Base-by-base conservation (phyloP, 441 rosid species). In the Viola pubescens region DNA sequence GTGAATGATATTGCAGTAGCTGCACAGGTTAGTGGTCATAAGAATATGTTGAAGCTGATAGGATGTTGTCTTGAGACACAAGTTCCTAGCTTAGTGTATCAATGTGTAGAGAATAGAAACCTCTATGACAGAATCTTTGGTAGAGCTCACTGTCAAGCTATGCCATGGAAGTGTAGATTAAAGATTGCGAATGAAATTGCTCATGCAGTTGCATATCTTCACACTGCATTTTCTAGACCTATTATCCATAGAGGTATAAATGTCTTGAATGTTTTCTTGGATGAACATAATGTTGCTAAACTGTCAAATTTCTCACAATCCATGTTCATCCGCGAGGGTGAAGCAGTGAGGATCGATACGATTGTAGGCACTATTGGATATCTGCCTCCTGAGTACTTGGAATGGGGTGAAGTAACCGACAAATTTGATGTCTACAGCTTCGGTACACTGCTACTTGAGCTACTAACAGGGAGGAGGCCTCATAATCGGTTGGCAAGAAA, bases 11-110 rank as follows among this genome's bases (percentile, higher is more conserved):
- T 72, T 16, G 60, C 16, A 0, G 10, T 63, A 6, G 74, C 70
- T 9, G 55, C 76, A 13, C 53, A 52, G 10, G 53, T 66, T 62
- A 54, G 64, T 52, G 37, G 12, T 7, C 70, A 69, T 37, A 56
- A 43, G 5, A 64, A 69, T 54, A 45, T 68, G 16, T 40, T 75
- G 11, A 64, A 62, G 59, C 38, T 71, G 4, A 9, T 55, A 37
- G 76, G 70, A 43, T 67, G 67, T 45, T 71, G 74, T 68, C 58
- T 71, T 47, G 67, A 69, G 52, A 47, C 69, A n/a, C 6, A 4
- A 19, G 5, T 11, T 12, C 76, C 70, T 0, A 10, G 37, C 37
- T 9, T 63, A 40, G 76, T 72, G 5, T 66, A 54, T 19, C 51
- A 56, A 34, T 19, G 61, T 7, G 50, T 42, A 0, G 13, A 64